A percentile compares a stretch with the other conserved stretches of the same genome.
phyloP scores from a whole-genome alignment of 2,329 filamentous ascomycete genomes.

The Botryotinia globosa region DNA sequence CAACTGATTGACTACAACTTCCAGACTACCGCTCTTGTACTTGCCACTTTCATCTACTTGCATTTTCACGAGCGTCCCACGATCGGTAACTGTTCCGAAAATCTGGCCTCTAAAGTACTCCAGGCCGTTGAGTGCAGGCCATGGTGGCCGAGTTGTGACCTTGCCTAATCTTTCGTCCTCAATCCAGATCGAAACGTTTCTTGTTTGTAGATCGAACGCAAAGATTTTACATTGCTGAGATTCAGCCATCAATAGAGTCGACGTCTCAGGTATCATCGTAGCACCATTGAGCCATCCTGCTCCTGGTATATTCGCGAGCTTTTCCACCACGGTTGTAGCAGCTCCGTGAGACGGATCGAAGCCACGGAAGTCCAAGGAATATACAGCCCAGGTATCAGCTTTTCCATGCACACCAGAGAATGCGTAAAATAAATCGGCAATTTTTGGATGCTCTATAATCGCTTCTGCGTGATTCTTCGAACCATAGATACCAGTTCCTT shows the following conservation, averaged over 20 bases:
- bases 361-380: not conserved
- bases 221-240: not conserved
- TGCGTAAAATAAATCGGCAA: constrained; percentile 3
- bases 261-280: constrained; percentile 6
- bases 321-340: not conserved
- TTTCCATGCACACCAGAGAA: constrained; percentile 15
- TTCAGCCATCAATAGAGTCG: not conserved
- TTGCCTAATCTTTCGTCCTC: not conserved
- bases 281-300: constrained; percentile 7
- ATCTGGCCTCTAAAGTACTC: constrained; percentile 8
- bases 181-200: not conserved
- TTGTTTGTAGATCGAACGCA: not conserved
- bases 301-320: not conserved
- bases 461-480: constrained; percentile 14
- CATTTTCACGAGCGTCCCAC: constrained; percentile 2
- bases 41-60: not conserved
- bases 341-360: not conserved
- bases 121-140: constrained; percentile 3
- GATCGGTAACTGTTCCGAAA: not conserved
- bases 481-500: not conserved
- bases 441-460: constrained; percentile 8
- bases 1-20: not conserved
- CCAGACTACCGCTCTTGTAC: not conserved
- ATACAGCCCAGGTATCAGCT: not conserved
- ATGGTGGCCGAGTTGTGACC: not conserved